Evolutionary conservation across 257 asterid species (phyloP).

Genomic region (Petrea volubilis): DNA sequence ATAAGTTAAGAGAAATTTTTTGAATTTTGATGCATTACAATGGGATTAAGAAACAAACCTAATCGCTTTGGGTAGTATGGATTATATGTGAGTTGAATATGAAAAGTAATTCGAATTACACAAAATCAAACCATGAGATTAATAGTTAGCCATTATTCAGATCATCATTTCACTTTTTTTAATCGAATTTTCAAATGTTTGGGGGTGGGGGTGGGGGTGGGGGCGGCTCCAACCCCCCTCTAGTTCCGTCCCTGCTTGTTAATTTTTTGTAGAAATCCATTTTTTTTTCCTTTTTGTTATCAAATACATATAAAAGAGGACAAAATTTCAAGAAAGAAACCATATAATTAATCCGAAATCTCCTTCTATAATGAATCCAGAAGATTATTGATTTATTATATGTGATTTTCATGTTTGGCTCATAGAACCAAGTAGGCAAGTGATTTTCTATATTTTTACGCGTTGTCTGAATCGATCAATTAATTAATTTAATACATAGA

Average conservation of each 20-base stretch:
- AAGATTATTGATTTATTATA: not conserved
- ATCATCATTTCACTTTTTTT: no score
- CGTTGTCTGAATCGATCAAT: no score
- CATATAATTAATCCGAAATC: not conserved
- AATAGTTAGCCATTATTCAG: no score
- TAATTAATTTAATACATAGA: not conserved
- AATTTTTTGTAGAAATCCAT: no score
- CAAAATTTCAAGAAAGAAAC: not conserved
- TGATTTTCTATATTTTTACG: no score
- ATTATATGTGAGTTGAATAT: not conserved
- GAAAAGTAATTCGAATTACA: not conserved
- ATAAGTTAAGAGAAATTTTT: not conserved
- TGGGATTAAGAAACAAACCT: not conserved
- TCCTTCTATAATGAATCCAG: not conserved
- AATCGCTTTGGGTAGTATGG: not conserved
- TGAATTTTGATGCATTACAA: constrained; percentile 5
- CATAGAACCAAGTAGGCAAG: not conserved
- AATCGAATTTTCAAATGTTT: no score
- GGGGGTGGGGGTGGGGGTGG: no score
- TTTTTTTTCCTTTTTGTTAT: no score
- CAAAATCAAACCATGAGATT: not conserved
- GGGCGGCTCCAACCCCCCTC: no score
- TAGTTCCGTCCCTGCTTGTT: no score
- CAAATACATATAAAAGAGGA: no score
- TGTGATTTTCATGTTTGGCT: not conserved